Evolutionary conservation across 495 filamentous ascomycete genomes (phyloP).

Genomic region (Aspergillus kassunensis): DNA sequence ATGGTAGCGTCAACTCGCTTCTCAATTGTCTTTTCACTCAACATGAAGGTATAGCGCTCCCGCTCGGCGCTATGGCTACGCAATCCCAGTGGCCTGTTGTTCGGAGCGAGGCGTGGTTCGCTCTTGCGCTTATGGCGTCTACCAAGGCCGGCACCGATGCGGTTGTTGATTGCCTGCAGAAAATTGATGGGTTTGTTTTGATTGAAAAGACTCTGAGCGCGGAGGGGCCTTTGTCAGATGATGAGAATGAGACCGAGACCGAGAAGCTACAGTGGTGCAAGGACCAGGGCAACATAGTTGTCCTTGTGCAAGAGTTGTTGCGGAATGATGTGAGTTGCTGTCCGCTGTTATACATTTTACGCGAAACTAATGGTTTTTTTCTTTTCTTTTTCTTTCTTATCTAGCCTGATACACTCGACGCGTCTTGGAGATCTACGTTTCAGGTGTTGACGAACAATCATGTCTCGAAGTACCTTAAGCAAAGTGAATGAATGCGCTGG

Average conservation of each 20-base stretch:
- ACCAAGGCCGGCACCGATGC: conserved; percentile 44
- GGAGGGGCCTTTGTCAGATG: conserved; percentile 13
- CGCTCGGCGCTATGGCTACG: conserved; percentile 58
- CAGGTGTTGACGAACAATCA: conserved; percentile 27
- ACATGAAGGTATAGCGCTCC: conserved; percentile 47
- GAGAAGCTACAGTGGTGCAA: conserved; percentile 31
- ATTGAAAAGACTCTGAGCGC: conserved; percentile 52
- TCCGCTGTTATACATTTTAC: no score
- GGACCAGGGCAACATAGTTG: conserved; percentile 62
- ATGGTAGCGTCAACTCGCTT: conserved; percentile 19
- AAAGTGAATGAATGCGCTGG: neutral
- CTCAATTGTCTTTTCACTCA: conserved; percentile 49
- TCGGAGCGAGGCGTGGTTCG: conserved; percentile 69
- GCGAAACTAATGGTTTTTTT: conserved; percentile 7
- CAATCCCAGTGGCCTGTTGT: conserved; percentile 68
- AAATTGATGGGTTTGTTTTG: conserved; percentile 39
- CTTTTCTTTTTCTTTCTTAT: conserved; percentile 1
- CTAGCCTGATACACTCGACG: conserved; percentile 29
- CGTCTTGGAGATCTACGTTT: conserved; percentile 22
- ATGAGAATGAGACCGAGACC: conserved; percentile 22
- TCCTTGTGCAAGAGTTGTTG: conserved; percentile 58
- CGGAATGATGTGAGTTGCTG: conserved; percentile 42
- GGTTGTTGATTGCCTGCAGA: conserved; percentile 48
- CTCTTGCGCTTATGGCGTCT: conserved; percentile 65
- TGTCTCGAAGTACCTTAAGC: conserved; percentile 20